Conservation (phyloP, 768 basidiomycete species). For the Wakefieldia striispora region DNA sequence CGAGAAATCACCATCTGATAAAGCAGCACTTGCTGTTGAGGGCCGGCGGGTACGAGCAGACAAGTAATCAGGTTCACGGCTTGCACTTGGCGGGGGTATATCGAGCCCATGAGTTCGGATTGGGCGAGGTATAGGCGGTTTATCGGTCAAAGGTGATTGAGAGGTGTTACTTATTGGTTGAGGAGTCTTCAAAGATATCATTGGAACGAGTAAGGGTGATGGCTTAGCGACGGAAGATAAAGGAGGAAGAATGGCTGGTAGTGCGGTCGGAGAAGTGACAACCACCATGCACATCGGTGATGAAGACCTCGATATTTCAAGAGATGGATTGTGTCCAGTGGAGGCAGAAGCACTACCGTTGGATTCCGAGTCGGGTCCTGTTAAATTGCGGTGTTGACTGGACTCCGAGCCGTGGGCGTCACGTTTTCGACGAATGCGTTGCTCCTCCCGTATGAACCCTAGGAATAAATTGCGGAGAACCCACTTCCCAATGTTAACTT, state of each 20-base stretch:
- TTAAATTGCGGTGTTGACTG: conserved; percentile 23
- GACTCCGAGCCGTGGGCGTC: conserved; percentile 23
- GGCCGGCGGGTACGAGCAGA: conserved; percentile 43
- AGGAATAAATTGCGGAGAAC: conserved; percentile 81
- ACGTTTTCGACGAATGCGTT: conserved; percentile 40
- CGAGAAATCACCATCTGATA: conserved; percentile 52
- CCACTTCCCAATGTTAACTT: conserved; percentile 94
- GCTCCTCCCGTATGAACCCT: conserved; percentile 72
- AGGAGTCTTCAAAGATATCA: conserved; percentile 48
- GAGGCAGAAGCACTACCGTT: conserved; percentile 15
- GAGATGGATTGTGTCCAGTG: conserved; percentile 28
- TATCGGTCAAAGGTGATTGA: conserved; percentile 40
- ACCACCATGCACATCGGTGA: conserved; percentile 41
- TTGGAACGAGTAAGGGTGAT: conserved; percentile 57
- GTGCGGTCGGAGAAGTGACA: conserved; percentile 61
- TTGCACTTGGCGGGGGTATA: conserved; percentile 25
- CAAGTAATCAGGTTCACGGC: conserved; percentile 52
- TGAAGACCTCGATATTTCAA: conserved; percentile 27
- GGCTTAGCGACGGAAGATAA: conserved; percentile 42
- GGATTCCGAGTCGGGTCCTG: conserved; percentile 26
- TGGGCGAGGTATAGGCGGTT: conserved; percentile 30
- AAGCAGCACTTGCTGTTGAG: conserved; percentile 40
- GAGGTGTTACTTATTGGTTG: conserved; percentile 37
- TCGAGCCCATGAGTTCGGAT: conserved; percentile 49
- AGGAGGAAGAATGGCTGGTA: conserved; percentile 58